These are phyloP conservation scores for Yamadazyma taylorii DNA, from an alignment of 1,139 yeast genomes.

Conservation along the genomic window DNA sequence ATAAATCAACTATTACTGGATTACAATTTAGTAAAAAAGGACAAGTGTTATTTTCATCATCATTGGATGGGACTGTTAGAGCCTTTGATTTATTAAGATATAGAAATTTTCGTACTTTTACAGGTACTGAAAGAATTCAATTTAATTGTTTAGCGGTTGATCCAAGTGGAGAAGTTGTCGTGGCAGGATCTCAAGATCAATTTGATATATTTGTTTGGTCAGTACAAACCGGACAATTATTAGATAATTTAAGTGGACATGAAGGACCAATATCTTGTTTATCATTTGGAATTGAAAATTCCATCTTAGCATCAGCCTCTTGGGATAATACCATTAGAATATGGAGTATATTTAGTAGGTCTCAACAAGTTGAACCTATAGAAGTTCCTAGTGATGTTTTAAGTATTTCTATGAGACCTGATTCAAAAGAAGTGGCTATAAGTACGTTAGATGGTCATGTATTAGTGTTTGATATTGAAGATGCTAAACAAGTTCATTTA, in stretches of 20 bases:
- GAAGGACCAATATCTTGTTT: conserved; percentile 93
- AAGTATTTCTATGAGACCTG: conserved; percentile 83
- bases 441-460: conserved; percentile 89
- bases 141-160: conserved; percentile 91
- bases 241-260: conserved; percentile 88
- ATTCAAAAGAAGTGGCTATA: conserved; percentile 86
- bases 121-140: conserved; percentile 86
- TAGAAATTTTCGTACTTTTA: conserved; percentile 91
- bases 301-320: conserved; percentile 83
- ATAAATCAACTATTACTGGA: conserved; percentile 84
- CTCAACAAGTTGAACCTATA: conserved; percentile 87
- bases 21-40: conserved; percentile 86
- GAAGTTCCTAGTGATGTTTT: conserved; percentile 85
- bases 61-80: conserved; percentile 93
- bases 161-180: conserved; percentile 95
- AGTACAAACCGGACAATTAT: conserved; percentile 89
- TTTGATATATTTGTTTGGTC: conserved; percentile 96
- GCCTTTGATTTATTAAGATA: conserved; percentile 96
- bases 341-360: conserved; percentile 89
- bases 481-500: conserved; percentile 76
- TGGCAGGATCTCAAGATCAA: conserved; percentile 91
- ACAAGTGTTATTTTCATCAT: conserved; percentile 84
- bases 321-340: conserved; percentile 96
- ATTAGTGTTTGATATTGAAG: conserved; percentile 78
- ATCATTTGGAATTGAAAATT: conserved; percentile 79